Conservation (phyloP, 1,139 yeast species). For the Taiozyma onychis region DNA sequence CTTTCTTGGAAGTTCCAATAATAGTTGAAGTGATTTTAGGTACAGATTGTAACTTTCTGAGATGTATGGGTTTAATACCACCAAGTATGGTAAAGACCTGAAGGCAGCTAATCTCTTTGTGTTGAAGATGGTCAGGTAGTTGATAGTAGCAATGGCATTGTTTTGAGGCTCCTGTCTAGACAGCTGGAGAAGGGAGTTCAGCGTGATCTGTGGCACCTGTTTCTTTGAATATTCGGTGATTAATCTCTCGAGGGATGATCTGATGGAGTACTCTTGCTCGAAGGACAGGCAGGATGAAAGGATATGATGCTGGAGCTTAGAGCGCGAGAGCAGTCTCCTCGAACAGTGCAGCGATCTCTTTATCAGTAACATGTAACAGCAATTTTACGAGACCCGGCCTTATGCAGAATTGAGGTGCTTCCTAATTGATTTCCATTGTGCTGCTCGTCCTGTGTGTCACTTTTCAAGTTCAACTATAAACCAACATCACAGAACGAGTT, state of each 20-base stretch:
- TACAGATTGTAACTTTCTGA: slow-evolving; percentile 76
- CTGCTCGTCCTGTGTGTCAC: neutral
- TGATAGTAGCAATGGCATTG: slow-evolving; percentile 35
- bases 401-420: neutral
- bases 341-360: slow-evolving; percentile 9
- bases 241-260: slow-evolving; percentile 47
- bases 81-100: slow-evolving; percentile 73
- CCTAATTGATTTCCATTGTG: neutral
- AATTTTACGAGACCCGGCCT: neutral
- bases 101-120: slow-evolving; percentile 57
- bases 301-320: slow-evolving; percentile 18
- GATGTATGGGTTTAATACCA: slow-evolving; percentile 82
- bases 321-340: slow-evolving; percentile 6
- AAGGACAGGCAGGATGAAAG: slow-evolving; percentile 16
- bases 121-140: slow-evolving; percentile 37
- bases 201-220: slow-evolving; percentile 43
- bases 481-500: neutral
- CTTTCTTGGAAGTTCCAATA: slow-evolving; percentile 34
- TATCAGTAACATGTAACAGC: neutral
- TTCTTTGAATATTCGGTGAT: slow-evolving; percentile 44
- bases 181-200: slow-evolving; percentile 38
- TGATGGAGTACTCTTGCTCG: slow-evolving; percentile 40
- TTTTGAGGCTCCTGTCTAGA: slow-evolving; percentile 33
- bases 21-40: slow-evolving; percentile 60
- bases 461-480: neutral